phyloP scores from a whole-genome alignment of 345 rosid genomes.

The Eucalyptus guilfoylei region DNA sequence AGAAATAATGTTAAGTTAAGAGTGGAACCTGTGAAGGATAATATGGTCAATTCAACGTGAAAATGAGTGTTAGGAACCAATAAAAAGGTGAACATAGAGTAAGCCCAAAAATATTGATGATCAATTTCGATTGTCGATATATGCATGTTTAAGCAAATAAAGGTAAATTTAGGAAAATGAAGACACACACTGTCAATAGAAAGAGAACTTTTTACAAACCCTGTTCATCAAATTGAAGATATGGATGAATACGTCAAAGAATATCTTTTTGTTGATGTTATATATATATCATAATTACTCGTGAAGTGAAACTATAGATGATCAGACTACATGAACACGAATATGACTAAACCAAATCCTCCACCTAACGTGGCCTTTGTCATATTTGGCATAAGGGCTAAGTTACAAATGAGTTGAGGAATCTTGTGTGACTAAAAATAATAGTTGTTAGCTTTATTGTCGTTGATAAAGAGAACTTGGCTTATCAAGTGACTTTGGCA shows the following conservation, averaged over 20 bases:
- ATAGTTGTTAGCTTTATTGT: not conserved
- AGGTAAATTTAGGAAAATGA: not conserved
- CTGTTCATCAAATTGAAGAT: not conserved
- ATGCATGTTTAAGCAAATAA: not conserved
- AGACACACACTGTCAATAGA: not conserved
- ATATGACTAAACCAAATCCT: not conserved
- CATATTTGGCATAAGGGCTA: not conserved
- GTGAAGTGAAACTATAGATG: not conserved
- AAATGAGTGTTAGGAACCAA: no score
- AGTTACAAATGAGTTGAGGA: not conserved
- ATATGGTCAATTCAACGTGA: rapidly evolving
- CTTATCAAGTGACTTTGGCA: not conserved
- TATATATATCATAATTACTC: not conserved
- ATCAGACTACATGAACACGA: not conserved
- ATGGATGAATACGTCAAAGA: not conserved
- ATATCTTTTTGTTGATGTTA: not conserved
- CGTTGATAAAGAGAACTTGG: not conserved
- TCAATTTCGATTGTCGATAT: rapidly evolving
- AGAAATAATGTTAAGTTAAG: no score
- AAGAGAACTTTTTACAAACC: not conserved
- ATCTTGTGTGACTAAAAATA: not conserved
- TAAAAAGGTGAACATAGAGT: no score
- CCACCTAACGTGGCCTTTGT: not conserved
- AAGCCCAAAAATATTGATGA: not conserved
- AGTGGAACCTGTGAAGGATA: rapidly evolving